phyloP scores from a whole-genome alignment of 495 filamentous ascomycete species.

The Hyaloscypha hepaticicola region DNA sequence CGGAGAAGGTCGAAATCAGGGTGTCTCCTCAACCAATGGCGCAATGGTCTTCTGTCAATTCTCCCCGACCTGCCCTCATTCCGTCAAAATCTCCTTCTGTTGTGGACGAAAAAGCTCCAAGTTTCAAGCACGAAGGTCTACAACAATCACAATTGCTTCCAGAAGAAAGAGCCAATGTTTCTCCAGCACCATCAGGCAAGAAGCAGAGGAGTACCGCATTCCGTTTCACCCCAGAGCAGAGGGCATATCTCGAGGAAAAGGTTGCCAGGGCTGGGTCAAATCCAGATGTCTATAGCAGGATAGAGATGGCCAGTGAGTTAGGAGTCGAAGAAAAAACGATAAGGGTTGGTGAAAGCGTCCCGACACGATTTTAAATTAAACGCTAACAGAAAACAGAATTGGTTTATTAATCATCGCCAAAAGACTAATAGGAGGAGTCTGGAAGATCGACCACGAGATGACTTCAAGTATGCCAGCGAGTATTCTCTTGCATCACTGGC shows the following conservation, averaged over 20 bases:
- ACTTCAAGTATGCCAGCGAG: not conserved
- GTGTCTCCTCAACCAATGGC: not conserved
- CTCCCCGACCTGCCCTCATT: not conserved
- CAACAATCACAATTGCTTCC: not conserved
- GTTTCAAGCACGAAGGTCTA: not conserved
- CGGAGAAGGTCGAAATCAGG: not conserved
- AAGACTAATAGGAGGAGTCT: constrained; percentile 2
- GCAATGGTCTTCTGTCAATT: not conserved
- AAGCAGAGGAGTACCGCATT: not conserved
- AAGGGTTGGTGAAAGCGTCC: not conserved
- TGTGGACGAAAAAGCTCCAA: not conserved
- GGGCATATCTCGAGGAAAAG: constrained; percentile 1
- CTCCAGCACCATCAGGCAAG: not conserved
- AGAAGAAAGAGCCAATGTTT: not conserved
- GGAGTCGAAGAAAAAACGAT: constrained; percentile 7
- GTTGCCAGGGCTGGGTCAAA: not conserved
- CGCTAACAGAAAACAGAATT: constrained; percentile 7
- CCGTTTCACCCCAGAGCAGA: not conserved
- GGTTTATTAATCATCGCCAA: constrained; percentile 7
- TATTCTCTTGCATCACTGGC: not conserved
- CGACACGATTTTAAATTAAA: not conserved
- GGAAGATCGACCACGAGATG: not conserved
- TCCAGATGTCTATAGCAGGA: constrained; percentile 7
- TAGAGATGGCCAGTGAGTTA: constrained; percentile 10
- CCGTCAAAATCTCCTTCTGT: not conserved